These are phyloP conservation scores for Rhynchospora breviuscula DNA, from an alignment of 176 grass and related monocot species.

Conservation along the genomic window DNA sequence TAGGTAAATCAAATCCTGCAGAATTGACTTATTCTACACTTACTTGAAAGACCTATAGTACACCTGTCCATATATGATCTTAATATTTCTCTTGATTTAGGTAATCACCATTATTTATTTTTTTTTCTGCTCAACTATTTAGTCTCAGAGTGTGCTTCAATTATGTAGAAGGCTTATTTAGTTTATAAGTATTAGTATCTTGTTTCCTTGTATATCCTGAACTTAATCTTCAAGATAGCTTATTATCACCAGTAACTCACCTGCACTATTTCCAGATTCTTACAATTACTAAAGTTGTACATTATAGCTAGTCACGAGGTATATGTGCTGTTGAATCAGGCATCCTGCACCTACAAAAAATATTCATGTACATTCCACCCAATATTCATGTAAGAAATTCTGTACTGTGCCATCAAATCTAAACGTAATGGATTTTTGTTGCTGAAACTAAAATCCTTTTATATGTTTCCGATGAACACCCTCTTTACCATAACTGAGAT, in stretches of 20 bases:
- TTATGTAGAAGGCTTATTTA: background rate
- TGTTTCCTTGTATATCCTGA: background rate
- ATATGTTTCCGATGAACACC: background rate
- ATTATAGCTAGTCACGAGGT: background rate
- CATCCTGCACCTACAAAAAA: background rate
- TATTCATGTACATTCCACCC: background rate
- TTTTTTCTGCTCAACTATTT: background rate
- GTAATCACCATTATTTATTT: background rate
- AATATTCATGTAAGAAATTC: background rate
- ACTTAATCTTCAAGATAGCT: background rate
- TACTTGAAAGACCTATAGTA: background rate
- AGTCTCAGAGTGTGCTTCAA: background rate
- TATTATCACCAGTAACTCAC: background rate
- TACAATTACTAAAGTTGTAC: background rate
- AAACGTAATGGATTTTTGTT: background rate
- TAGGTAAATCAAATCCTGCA: background rate
- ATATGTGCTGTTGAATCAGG: too few species aligned
- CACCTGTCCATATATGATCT: background rate
- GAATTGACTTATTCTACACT: background rate
- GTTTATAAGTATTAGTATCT: background rate
- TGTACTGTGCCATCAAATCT: background rate
- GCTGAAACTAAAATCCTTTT: background rate
- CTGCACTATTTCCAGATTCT: background rate
- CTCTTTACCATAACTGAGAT: background rate
- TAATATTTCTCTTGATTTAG: background rate